A percentile compares a stretch with the other conserved stretches of the same genome.
phyloP scores from a whole-genome alignment of 2,329 filamentous ascomycete genomes.

The Lasiodiplodia citricola region DNA sequence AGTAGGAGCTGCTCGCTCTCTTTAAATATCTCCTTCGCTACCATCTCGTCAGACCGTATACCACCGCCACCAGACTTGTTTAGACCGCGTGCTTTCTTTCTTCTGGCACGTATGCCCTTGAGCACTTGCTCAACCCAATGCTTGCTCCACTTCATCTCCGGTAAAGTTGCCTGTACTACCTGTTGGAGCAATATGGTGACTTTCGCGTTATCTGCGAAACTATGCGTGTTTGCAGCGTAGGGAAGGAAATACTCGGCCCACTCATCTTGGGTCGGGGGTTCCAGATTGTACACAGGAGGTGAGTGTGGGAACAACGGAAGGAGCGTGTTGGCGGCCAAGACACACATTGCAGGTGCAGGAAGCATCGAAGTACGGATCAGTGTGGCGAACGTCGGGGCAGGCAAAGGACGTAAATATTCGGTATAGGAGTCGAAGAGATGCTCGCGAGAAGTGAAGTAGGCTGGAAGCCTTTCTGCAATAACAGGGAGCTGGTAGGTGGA shows the following conservation, averaged over 20 bases:
- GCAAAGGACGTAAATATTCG: conserved; percentile 62
- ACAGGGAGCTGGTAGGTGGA: background rate
- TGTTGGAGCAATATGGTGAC: conserved; percentile 41
- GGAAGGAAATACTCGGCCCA: conserved; percentile 38
- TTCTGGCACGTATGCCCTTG: conserved; percentile 47
- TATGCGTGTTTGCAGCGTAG: conserved; percentile 34
- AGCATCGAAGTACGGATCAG: conserved; percentile 59
- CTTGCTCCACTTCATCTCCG: conserved; percentile 33
- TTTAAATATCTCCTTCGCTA: conserved; percentile 41
- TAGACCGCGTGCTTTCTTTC: conserved; percentile 62
- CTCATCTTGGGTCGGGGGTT: conserved; percentile 36
- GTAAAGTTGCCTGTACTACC: background rate
- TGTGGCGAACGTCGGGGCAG: conserved; percentile 62
- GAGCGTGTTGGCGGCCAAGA: conserved; percentile 49
- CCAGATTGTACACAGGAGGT: conserved; percentile 36
- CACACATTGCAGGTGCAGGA: conserved; percentile 50
- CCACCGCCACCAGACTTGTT: conserved; percentile 50
- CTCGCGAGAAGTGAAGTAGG: conserved; percentile 56
- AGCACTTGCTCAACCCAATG: conserved; percentile 31
- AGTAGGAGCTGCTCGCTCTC: conserved; percentile 42
- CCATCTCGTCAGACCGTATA: conserved; percentile 51
- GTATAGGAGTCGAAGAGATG: conserved; percentile 66
- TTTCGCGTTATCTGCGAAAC: conserved; percentile 41
- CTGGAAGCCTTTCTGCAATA: conserved; percentile 45
- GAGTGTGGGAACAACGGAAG: conserved; percentile 35